These are phyloP conservation scores for Ascochyta clinopodiicola DNA, from an alignment of 2,329 filamentous ascomycete species.

Conservation along the genomic window DNA sequence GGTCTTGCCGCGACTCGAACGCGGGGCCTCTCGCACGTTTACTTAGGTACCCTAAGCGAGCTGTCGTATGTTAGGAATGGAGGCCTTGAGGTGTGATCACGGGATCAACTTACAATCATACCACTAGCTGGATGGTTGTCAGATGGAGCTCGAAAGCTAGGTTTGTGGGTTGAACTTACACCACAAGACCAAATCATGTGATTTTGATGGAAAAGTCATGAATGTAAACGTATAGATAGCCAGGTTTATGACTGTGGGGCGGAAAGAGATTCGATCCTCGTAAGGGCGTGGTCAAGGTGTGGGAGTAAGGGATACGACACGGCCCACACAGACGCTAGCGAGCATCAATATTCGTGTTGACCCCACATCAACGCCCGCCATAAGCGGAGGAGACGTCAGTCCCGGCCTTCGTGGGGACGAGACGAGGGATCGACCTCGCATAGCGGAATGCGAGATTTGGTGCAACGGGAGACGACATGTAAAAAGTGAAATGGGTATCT, in stretches of 20 bases:
- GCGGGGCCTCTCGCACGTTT: slow-evolving; percentile 21
- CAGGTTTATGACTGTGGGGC: too few species aligned
- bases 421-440: not conserved
- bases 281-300: not conserved
- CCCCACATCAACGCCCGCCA: not conserved
- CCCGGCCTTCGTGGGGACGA: not conserved
- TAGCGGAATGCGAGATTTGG: not conserved
- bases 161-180: not conserved
- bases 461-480: not conserved
- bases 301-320: not conserved
- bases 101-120: slow-evolving; percentile 54
- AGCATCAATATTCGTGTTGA: slow-evolving; percentile 5
- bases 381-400: not conserved
- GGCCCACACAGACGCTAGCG: slow-evolving; percentile 7
- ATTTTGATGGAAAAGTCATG: not conserved
- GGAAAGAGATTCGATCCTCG: not conserved
- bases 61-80: too few species aligned
- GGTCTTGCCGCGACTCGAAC: slow-evolving; percentile 25
- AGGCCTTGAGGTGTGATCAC: too few species aligned
- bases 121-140: slow-evolving; percentile 58
- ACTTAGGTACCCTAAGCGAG: slow-evolving; percentile 64
- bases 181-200: slow-evolving; percentile 5
- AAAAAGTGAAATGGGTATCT: slow-evolving; percentile 3
- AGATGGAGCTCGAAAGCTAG: not conserved
- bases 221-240: not conserved